Percentiles rank a stretch among this genome's conserved stretches.
These are phyloP conservation scores for Alternaria hordeiaustralica DNA, from an alignment of 2,329 filamentous ascomycete species.

Conservation along the genomic window DNA sequence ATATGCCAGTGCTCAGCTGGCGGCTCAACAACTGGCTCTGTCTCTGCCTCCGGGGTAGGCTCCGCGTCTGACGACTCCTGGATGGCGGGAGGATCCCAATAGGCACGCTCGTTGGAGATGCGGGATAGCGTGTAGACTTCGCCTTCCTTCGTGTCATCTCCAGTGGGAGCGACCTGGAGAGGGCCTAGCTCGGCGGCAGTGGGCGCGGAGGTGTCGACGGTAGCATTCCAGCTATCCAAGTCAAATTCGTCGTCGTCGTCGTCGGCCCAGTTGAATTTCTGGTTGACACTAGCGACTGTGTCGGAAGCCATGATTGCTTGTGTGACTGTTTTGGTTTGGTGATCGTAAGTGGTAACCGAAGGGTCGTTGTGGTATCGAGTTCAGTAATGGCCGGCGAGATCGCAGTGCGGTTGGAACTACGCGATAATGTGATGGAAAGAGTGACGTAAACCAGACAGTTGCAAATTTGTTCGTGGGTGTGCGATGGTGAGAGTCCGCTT, in stretches of 20 bases:
- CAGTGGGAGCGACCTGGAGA: slow-evolving; percentile 1
- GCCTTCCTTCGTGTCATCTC: neutral
- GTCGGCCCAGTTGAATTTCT: slow-evolving; percentile 27
- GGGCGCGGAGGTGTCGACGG: slow-evolving; percentile 19
- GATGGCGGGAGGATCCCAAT: neutral
- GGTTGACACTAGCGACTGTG: neutral
- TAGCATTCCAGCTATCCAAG: slow-evolving; percentile 17
- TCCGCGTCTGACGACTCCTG: neutral
- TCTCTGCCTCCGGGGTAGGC: neutral
- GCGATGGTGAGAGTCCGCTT: neutral
- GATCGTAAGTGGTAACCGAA: neutral
- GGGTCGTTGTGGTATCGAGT: neutral
- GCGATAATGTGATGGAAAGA: neutral
- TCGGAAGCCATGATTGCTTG: slow-evolving; percentile 9
- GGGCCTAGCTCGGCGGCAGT: slow-evolving; percentile 9
- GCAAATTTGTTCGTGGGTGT: neutral
- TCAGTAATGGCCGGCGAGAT: neutral
- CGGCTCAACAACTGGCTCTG: neutral
- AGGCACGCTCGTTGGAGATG: neutral
- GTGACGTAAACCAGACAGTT: neutral
- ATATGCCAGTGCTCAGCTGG: neutral
- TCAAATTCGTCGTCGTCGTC: slow-evolving; percentile 34
- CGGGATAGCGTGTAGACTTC: neutral
- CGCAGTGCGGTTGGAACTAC: neutral
- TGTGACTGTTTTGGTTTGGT: neutral